Base-by-base conservation (phyloP, 2,329 filamentous ascomycete species). In the Teratosphaeria epicoccoides region DNA sequence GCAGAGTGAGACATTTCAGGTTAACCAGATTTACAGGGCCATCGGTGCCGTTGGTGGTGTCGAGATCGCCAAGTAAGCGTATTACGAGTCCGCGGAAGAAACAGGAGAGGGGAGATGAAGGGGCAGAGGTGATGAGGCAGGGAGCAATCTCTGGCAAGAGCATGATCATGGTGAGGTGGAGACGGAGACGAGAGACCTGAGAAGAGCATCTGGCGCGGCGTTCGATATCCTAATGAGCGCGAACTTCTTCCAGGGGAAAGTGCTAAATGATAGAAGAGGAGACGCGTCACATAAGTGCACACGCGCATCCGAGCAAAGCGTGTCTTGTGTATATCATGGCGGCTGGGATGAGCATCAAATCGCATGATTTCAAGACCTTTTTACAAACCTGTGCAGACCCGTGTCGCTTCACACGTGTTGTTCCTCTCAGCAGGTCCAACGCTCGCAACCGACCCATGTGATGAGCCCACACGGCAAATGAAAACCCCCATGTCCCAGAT, bases 41-140 rank as follows among this genome's bases (percentile, higher is more conserved):
- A 0, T 88, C 4, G 83, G 83, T 51, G 87, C 86, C 49, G 81
- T 77, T 14, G 84, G 83, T n/a, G 86, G 85, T 72, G 82, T 88
- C 29, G 85, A 88, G 71, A 84, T 88, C 59, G 69, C 68, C 47
- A 69, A 55, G 43, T 55, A 55, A 44, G 43, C 43, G 51, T 23
- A 25, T 46, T 7, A 6, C 12, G 44, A 46, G 10, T 2, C 3
- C 25, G 44, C n/a, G n/a, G n/a, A 44, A 12, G 33, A 17, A 9
- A 17, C 33, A 6, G n/a, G 33, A 40, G 7, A 40, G n/a, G 17
- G 11, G 33, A 6, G 7, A 17, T 4, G 33, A 9, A 40, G 20
- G 33, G 20, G 14, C 33, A 20, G 14, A 9, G 14, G n/a, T 17
- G 33, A 40, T 6, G 33, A 22, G 33, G 33, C 6, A 2, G 12